These are phyloP conservation scores for Entophlyctis luteolus DNA, from an alignment of 192 early-diverging fungal genomes.

Conservation along the genomic window DNA sequence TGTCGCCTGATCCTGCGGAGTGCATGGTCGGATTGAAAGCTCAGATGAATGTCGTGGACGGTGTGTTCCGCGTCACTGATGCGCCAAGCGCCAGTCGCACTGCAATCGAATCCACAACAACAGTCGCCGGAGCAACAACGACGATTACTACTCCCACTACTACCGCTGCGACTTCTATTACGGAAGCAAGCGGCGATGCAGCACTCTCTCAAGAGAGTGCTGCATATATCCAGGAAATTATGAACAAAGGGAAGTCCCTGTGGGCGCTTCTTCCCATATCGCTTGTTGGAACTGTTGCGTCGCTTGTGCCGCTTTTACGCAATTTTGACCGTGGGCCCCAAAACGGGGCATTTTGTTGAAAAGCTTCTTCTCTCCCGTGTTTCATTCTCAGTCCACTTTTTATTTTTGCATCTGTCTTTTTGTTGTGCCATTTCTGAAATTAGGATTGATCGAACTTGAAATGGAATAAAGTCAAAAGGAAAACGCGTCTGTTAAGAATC, in stretches of 20 bases:
- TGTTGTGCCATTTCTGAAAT: too few relatives aligned
- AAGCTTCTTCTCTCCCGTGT: too few relatives aligned
- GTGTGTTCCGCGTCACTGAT: too few relatives aligned
- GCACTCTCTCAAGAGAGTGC: neutral
- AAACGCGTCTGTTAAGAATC: too few relatives aligned
- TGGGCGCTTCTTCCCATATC: constrained; percentile 5
- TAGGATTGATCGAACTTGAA: too few relatives aligned
- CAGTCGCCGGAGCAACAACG: neutral
- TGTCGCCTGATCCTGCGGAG: too few relatives aligned
- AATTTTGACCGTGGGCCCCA: constrained; percentile 14
- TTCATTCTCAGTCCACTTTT: too few relatives aligned
- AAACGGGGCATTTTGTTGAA: too few relatives aligned
- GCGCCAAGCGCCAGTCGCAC: neutral
- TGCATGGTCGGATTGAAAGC: too few relatives aligned
- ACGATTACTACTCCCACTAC: neutral
- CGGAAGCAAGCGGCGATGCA: neutral
- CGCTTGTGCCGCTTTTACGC: constrained; percentile 6
- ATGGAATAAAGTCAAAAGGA: too few relatives aligned
- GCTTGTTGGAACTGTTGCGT: constrained; percentile 7
- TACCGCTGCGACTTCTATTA: neutral
- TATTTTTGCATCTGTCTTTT: too few relatives aligned
- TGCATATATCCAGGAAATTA: neutral
- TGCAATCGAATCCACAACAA: neutral
- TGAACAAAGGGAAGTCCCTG: constrained; percentile 1
- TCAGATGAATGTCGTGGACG: too few relatives aligned